These are phyloP conservation scores for Gonapodya prolifera DNA, from an alignment of 192 early-diverging fungal genomes.

Conservation along the genomic window DNA sequence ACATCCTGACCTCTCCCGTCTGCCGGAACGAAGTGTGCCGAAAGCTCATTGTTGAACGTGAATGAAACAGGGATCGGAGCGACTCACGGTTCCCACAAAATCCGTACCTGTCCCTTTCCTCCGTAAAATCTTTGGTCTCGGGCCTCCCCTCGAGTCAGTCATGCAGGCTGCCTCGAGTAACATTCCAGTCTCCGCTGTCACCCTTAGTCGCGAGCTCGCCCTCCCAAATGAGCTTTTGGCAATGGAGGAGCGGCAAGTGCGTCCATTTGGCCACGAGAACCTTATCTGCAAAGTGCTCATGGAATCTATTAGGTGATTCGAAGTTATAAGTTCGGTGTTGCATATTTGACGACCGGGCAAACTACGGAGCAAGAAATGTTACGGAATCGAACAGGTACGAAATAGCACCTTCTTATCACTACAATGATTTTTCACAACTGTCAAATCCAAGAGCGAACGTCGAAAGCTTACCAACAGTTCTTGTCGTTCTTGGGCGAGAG, in stretches of 20 bases:
- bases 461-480: constrained; percentile 45
- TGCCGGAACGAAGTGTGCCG: neutral
- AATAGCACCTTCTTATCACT: neutral
- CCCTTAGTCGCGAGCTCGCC: constrained; percentile 40
- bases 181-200: constrained; percentile 36
- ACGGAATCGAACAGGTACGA: constrained; percentile 36
- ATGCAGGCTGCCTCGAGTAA: constrained; percentile 34
- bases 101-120: constrained; percentile 24
- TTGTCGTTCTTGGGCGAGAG: constrained; percentile 55
- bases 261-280: neutral
- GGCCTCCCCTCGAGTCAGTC: constrained; percentile 33
- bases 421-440: too few relatives aligned
- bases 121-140: constrained; percentile 26
- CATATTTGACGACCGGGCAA: constrained; percentile 51
- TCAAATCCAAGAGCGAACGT: constrained; percentile 28
- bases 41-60: neutral
- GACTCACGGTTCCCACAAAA: constrained; percentile 28
- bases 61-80: constrained; percentile 34
- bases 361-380: constrained; percentile 69
- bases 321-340: constrained; percentile 73
- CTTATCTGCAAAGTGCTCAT: neutral
- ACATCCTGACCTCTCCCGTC: neutral
- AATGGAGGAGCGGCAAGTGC: constrained; percentile 53
- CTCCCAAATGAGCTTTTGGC: constrained; percentile 49
- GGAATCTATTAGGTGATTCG: constrained; percentile 28